These are phyloP conservation scores for Lodderomyces metapsilosis DNA, from an alignment of 1,139 yeast species.

Conservation along the genomic window DNA sequence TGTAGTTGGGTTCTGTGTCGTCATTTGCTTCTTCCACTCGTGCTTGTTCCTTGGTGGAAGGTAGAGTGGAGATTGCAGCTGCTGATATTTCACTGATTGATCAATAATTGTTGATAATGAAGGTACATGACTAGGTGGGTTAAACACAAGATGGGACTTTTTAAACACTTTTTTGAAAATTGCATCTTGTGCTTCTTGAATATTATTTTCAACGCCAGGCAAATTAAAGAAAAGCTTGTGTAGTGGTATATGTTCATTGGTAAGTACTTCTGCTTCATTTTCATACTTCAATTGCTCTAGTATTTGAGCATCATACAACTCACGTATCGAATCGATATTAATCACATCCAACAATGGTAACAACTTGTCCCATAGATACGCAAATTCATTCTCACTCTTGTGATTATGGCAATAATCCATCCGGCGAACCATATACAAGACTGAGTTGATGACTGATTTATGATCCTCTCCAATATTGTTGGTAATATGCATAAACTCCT, in stretches of 20 bases:
- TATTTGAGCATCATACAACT: conserved; percentile 8
- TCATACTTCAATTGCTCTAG: conserved; percentile 22
- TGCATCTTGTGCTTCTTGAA: conserved; percentile 5
- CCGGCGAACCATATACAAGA: conserved; percentile 29
- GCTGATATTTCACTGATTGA: conserved; percentile 29
- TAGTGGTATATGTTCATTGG: conserved; percentile 6
- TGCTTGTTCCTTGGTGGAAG: conserved; percentile 30
- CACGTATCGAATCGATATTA: conserved; percentile 5
- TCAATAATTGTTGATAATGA: conserved; percentile 27
- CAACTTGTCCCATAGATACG: conserved; percentile 25
- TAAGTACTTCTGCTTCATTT: conserved; percentile 27
- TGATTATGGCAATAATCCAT: conserved; percentile 14
- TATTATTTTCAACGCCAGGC: conserved; percentile 2
- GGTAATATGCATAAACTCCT: conserved; percentile 10
- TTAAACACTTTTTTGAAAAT: conserved; percentile 12
- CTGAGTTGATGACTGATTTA: conserved; percentile 16
- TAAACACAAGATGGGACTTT: conserved; percentile 8
- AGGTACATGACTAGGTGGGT: conserved; percentile 18
- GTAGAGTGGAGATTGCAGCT: conserved; percentile 30
- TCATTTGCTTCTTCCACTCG: conserved; percentile 9
- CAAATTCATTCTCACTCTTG: conserved; percentile 14
- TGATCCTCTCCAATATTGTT: conserved; percentile 10
- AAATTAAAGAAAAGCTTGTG: conserved; percentile 7
- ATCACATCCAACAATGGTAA: conserved; percentile 30
- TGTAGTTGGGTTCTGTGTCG: conserved; percentile 4